phyloP scores from a whole-genome alignment of 108 stramenopile genomes.

The Schizochytrium sp. region DNA sequence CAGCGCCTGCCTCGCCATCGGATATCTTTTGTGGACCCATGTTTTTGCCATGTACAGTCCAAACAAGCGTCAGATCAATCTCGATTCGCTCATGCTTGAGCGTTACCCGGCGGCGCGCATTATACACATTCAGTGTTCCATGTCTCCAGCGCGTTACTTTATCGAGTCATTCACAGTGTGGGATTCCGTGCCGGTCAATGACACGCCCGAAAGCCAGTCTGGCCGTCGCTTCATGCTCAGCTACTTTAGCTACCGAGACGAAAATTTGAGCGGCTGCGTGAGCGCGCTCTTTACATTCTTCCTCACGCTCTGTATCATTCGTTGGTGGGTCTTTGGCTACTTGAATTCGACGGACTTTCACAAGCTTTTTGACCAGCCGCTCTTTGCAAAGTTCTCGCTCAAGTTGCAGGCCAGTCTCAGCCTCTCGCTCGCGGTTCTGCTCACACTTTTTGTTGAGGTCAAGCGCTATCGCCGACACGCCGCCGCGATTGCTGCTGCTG shows the following conservation, averaged over 20 bases:
- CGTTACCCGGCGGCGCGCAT: neutral
- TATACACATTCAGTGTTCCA: neutral
- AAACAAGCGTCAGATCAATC: neutral
- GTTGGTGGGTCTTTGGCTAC: constrained; percentile 13
- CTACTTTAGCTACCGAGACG: constrained; percentile 8
- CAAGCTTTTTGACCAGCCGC: neutral
- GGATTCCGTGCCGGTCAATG: neutral
- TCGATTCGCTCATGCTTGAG: neutral
- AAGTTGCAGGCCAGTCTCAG: neutral
- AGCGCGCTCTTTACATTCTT: neutral
- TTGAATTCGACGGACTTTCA: neutral
- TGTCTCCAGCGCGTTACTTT: constrained; percentile 6
- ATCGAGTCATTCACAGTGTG: neutral
- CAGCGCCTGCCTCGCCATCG: neutral
- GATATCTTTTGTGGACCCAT: neutral
- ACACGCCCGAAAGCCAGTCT: neutral
- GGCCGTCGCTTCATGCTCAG: neutral
- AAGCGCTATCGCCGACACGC: neutral
- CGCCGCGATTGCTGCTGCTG: too few species aligned
- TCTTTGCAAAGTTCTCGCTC: neutral
- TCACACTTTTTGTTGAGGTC: neutral
- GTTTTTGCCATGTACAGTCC: constrained; percentile 18
- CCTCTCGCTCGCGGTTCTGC: neutral
- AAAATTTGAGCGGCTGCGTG: neutral
- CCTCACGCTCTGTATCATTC: neutral